Evolutionary conservation across 2,329 filamentous ascomycete genomes (phyloP).

Genomic region (Aspergillus sp.): DNA sequence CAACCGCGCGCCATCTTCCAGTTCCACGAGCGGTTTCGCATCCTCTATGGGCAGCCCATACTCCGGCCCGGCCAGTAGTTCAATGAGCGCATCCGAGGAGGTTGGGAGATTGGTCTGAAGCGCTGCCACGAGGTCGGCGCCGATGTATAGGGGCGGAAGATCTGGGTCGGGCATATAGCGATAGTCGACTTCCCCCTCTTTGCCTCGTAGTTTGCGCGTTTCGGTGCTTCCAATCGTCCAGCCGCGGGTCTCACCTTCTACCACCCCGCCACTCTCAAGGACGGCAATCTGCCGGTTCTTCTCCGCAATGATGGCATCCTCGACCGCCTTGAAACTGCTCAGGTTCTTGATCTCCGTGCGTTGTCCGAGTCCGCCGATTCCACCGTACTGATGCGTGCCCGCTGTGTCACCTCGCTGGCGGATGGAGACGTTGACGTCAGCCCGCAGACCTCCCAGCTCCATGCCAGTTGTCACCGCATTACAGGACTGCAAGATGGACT

Average conservation of each 20-base stretch:
- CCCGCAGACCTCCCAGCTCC: slow-evolving; percentile 86
- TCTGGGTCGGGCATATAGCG: slow-evolving; percentile 98
- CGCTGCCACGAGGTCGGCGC: slow-evolving; percentile 65
- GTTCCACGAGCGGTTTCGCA: slow-evolving; percentile 72
- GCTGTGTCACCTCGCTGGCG: slow-evolving; percentile 57
- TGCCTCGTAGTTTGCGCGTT: slow-evolving; percentile 79
- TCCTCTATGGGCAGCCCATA: slow-evolving; percentile 79
- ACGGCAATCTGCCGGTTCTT: slow-evolving; percentile 82
- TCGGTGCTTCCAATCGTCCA: slow-evolving; percentile 85
- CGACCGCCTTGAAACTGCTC: slow-evolving; percentile 90
- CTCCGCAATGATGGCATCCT: slow-evolving; percentile 91
- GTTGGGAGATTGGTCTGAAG: slow-evolving; percentile 66
- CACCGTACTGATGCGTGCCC: slow-evolving; percentile 53
- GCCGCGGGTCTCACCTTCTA: slow-evolving; percentile 86
- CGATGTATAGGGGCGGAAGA: slow-evolving; percentile 75
- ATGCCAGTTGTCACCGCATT: slow-evolving; percentile 88
- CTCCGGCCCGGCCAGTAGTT: slow-evolving; percentile 57
- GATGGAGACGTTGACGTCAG: slow-evolving; percentile 94
- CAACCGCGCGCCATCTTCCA: slow-evolving; percentile 76
- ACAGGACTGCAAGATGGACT: slow-evolving; percentile 74
- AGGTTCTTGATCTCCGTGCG: slow-evolving; percentile 97
- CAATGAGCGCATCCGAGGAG: slow-evolving; percentile 70
- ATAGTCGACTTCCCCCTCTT: slow-evolving; percentile 97
- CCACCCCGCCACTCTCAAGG: slow-evolving; percentile 70
- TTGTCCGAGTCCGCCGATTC: slow-evolving; percentile 69